Conservation (phyloP, 2,329 filamentous ascomycete species). For the Aciculosporium take region DNA sequence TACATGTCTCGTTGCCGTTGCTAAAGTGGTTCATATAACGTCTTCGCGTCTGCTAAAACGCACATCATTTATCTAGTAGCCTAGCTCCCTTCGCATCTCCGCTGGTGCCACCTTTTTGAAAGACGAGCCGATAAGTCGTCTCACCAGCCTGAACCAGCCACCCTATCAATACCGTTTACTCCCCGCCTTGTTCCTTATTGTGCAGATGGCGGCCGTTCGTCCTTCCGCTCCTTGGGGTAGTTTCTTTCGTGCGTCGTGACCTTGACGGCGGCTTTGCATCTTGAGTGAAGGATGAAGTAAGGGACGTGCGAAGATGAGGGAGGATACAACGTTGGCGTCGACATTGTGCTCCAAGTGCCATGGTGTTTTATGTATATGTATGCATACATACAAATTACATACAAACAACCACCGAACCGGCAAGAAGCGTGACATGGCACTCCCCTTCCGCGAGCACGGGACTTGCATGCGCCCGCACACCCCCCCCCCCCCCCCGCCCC, state of each 20-base stretch:
- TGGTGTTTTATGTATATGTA: background rate
- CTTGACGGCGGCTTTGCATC: too few relatives aligned
- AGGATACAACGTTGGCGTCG: too few relatives aligned
- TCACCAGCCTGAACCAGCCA: background rate
- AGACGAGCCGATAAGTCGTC: background rate
- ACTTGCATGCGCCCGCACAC: conserved; percentile 3
- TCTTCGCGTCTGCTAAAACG: too few relatives aligned
- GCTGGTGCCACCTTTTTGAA: background rate
- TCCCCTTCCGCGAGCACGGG: conserved; percentile 6
- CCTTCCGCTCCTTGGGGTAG: too few relatives aligned
- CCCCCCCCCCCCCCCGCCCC: conserved; percentile 5
- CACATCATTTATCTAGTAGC: too few relatives aligned
- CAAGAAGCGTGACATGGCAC: conserved; percentile 11
- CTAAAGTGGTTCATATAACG: too few relatives aligned
- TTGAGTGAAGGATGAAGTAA: too few relatives aligned
- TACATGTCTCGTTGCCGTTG: too few relatives aligned
- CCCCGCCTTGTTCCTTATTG: too few relatives aligned
- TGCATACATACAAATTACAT: background rate
- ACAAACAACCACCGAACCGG: conserved; percentile 1
- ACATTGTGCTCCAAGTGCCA: too few relatives aligned
- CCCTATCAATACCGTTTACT: too few relatives aligned
- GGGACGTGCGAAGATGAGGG: background rate
- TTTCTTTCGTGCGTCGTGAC: background rate
- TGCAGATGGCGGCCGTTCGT: too few relatives aligned
- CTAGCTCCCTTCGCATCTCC: background rate